These are phyloP conservation scores for Aspergillus pseudotamarii DNA, from an alignment of 2,329 filamentous ascomycete species.

Conservation along the genomic window DNA sequence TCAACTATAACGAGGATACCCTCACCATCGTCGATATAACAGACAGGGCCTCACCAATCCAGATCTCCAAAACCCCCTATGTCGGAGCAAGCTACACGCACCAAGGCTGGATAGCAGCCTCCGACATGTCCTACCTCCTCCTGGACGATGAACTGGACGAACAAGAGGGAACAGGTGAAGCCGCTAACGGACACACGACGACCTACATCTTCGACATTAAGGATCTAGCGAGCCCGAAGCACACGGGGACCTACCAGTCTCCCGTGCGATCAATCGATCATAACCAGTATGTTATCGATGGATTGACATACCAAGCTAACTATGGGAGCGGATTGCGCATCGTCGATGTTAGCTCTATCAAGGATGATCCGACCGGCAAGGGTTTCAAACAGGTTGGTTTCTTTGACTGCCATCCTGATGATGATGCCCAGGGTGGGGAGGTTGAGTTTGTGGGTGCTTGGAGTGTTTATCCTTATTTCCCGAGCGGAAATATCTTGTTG, in stretches of 20 bases:
- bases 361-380: conserved; percentile 17
- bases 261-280: conserved; percentile 23
- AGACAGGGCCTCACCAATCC: conserved; percentile 15
- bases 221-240: conserved; percentile 16
- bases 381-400: conserved; percentile 20
- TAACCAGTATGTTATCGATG: conserved; percentile 24
- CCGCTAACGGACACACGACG: conserved; percentile 25
- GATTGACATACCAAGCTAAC: conserved; percentile 20
- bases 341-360: conserved; percentile 20
- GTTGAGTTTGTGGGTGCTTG: conserved; percentile 22
- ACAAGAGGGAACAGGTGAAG: conserved; percentile 15
- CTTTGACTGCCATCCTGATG: conserved; percentile 22
- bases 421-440: conserved; percentile 16
- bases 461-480: conserved; percentile 24
- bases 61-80: conserved; percentile 24
- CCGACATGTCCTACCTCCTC: conserved; percentile 21
- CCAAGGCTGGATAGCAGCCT: conserved; percentile 20
- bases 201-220: conserved; percentile 24
- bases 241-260: conserved; percentile 22
- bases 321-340: conserved; percentile 24
- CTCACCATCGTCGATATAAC: conserved; percentile 24
- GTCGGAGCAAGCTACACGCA: conserved; percentile 22
- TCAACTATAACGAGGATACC: conserved; percentile 25
- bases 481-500: conserved; percentile 18
- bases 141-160: conserved; percentile 24